Base-by-base conservation (phyloP, 305 asterid genomes). In the Fraxinus sp. region DNA sequence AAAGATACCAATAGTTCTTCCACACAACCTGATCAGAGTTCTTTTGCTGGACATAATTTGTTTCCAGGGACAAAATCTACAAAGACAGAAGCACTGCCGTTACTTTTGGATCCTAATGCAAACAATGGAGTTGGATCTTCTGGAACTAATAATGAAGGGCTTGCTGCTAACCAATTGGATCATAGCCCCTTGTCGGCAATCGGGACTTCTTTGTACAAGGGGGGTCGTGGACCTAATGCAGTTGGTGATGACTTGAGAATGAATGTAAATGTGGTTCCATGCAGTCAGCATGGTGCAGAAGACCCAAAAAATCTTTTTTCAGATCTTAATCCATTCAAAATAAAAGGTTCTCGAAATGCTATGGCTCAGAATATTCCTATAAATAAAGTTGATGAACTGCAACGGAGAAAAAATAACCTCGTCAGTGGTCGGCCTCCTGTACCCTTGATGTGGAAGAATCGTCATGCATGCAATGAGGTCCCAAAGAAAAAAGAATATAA, bases 311-410 rank as follows among this genome's bases (percentile, higher is more conserved):
- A 93, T 91, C 97, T 94, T 72, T 97, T 95, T 87, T 92, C 98
- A 33, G 98, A 97, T 86, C 98, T 97, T 71, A 97, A 97, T 86
- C 98, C 99, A 20, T 97, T 97, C 91, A 98, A 89, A 82, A 82
- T 91, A 77, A 94, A 95, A 90, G 97, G 93, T 81, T 87, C 98
- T 77, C 95, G 92, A 80, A 94, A 90, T 81, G 79, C 87, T 83
- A 85, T 86, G 64, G 82, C 83, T 84, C 92, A 91, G 83, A 92
- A 87, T 80, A 90, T 87, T 84, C 88, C 86, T 83, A 82, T 85
- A 66, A 92, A 90, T 82, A 90, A 87, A 83, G 88, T 89, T 83
- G 92, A 91, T 75, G 93, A 88, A 81, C 77, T 91, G 82, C 94
- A 89, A 70, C 88, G 86, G 86, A 85, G 94, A 46, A 91, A 90